Base-by-base conservation (phyloP, 2,329 filamentous ascomycete genomes). In the Beauveria bassiana region DNA sequence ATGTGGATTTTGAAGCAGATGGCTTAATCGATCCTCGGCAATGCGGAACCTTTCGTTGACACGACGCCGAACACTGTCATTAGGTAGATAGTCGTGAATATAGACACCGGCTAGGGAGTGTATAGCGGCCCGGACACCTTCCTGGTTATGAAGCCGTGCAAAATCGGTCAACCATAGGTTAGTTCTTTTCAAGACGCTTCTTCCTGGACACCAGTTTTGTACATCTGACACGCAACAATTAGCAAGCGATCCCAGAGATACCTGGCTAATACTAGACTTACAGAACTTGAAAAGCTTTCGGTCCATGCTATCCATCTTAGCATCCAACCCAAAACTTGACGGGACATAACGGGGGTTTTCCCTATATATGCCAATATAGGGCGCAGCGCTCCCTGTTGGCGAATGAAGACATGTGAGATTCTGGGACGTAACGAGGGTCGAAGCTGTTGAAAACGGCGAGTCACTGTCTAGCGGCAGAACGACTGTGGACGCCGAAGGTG, bases 131-230 rank as follows among this genome's bases (percentile, higher is more conserved):
- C 69, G 65, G 9, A 77, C 72, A 22, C 73, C 73, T 16, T 66
- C 62, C 28, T 68, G 70, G 26, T 71, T 68, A 24, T 73, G 71
- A 72, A 77, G 75, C n/a, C 70, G 68, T 5, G 73, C 73, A 53
- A 77, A 74, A 47, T 77, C 74, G 10, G 68, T 70, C 18, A 76
- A 64, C 75, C 75, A 77, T 1, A 75, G 67, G 61, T 77, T 77
- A 22, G 75, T 75, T 16, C 68, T 70, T 7, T 63, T 62, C 3
- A 77, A 65, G 18, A 77, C 70, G 60, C 72, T 77, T 51, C 75
- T 69, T 6, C 75, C 75, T 1, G 75, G 72, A 42, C 75, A 77
- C 75, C 75, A 77, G 22, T 76, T 76, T 9, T 67, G 68, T 3
- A 73, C 65, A 62, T 77, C 75, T 77, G 24, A 10, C 16, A 43